phyloP scores from a whole-genome alignment of 805 yeast genomes.

The Yamadazyma philogaea region DNA sequence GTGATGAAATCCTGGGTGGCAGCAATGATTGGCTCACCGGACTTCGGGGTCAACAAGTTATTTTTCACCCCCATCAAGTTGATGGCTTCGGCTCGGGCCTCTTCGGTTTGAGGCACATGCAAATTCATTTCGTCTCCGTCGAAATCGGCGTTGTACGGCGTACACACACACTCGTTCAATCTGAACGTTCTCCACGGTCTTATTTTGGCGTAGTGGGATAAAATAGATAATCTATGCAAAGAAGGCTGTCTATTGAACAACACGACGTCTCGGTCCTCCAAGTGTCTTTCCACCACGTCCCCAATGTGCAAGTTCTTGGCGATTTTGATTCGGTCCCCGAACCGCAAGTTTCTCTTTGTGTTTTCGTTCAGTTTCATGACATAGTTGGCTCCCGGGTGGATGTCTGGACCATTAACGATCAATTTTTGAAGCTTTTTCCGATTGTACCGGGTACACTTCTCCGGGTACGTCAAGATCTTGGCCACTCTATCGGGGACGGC shows the following conservation, averaged over 20 bases:
- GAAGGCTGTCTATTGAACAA: slow-evolving; percentile 98
- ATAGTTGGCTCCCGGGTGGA: slow-evolving; percentile 97
- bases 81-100: slow-evolving; percentile 98
- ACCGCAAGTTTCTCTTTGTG: slow-evolving; percentile 82
- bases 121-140: slow-evolving; percentile 99
- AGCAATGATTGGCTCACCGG: slow-evolving; percentile 99
- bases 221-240: slow-evolving; percentile 86
- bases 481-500: slow-evolving; percentile 98
- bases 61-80: slow-evolving; percentile 97
- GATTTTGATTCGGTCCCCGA: slow-evolving; percentile 76
- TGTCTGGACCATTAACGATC: slow-evolving; percentile 78
- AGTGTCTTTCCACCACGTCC: slow-evolving; percentile 92
- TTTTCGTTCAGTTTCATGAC: slow-evolving; percentile 77
- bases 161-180: slow-evolving; percentile 96
- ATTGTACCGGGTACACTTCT: slow-evolving; percentile 86
- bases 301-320: slow-evolving; percentile 80
- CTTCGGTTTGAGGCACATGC: slow-evolving; percentile 98
- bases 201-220: slow-evolving; percentile 93
- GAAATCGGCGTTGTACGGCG: slow-evolving; percentile 98
- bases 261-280: slow-evolving; percentile 96
- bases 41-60: slow-evolving; percentile 90
- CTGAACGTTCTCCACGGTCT: slow-evolving; percentile 98
- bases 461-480: slow-evolving; percentile 93
- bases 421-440: slow-evolving; percentile 70
- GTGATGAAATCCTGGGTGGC: slow-evolving; percentile 99